Evolutionary conservation across 768 basidiomycete species (phyloP), one percentile per base, ranked within the genome.

Genomic region (Leucocoprinus leucothites): DNA sequence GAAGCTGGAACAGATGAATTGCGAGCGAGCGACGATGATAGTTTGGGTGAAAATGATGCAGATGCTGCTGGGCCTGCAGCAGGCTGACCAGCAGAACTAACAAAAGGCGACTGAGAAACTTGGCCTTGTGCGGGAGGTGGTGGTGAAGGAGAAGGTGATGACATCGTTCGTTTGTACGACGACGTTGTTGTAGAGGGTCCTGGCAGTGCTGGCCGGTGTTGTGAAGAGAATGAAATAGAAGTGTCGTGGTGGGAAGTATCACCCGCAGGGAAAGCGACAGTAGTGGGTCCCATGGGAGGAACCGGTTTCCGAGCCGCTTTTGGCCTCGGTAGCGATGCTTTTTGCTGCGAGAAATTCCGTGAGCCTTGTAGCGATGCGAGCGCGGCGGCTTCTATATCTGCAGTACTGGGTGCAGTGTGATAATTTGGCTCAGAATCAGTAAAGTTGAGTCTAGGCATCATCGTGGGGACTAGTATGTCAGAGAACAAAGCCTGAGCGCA

Each of bases 1-100:
- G 54, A 56, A 22, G 31, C 28, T 9, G 41, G 40, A 43, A 49
- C 40, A 19, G 54, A 49, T 43, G 48, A 24, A 22, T 56, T 49
- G n/a, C 41, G 47, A 56, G 46, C 4, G 26, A 48, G 54, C 19
- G 54, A 49, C 25, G 53, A 19, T 5, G 45, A 19, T 16, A 38
- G 14, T 25, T n/a, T 42, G 9, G 51, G 28, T 41, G 35, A 42
- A 24, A 24, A 9, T 7, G 40, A 13, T 4, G 47, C 25, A 48
- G 35, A 8, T 3, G 46, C 35, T 11, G 38, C 35, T 18, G n/a
- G 22, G 22, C 40, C 22, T 13, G 24, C 14, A 49, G 38, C 40
- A 28, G 40, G 24, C 43, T 45, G 51, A 7, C 51, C 43, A 36
- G 52, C 24, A 48, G 48, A 43, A 13, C 14, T 11, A 31, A n/a